Evolutionary conservation across 192 early-diverging fungal species (phyloP).

Genomic region (Coemansia sp.): DNA sequence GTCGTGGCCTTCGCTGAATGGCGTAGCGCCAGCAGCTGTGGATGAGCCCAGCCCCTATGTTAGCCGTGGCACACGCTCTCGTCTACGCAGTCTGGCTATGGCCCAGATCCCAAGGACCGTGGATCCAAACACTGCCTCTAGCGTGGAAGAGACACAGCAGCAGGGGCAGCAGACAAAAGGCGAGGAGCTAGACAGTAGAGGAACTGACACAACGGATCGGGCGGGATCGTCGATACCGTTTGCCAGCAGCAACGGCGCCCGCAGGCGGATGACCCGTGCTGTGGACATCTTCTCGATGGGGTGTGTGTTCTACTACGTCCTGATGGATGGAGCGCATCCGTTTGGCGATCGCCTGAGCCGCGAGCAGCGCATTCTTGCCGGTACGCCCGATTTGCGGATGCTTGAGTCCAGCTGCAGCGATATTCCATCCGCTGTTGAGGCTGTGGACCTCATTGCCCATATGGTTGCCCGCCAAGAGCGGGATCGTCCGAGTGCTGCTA

Average conservation of each 20-base stretch:
- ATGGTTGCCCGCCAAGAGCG: slow-evolving; percentile 82
- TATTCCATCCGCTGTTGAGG: slow-evolving; percentile 71
- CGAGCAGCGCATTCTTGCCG: slow-evolving; percentile 87
- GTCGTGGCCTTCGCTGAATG: slow-evolving; percentile 33
- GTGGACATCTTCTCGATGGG: slow-evolving; percentile 97
- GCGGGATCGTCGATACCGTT: slow-evolving; percentile 14
- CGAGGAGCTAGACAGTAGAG: slow-evolving; percentile 35
- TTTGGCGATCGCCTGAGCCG: slow-evolving; percentile 91
- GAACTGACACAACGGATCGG: slow-evolving; percentile 22
- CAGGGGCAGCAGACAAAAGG: slow-evolving; percentile 14
- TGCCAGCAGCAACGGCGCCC: slow-evolving; percentile 10
- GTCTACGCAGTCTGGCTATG: slow-evolving; percentile 36
- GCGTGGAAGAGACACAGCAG: not conserved
- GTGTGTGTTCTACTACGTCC: slow-evolving; percentile 93
- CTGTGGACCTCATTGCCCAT: slow-evolving; percentile 84
- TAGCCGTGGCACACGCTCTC: slow-evolving; percentile 46
- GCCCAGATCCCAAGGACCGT: slow-evolving; percentile 4
- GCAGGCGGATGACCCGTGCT: slow-evolving; percentile 70
- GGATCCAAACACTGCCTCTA: not conserved
- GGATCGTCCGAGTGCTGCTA: slow-evolving; percentile 77
- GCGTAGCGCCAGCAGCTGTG: not conserved
- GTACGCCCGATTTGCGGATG: slow-evolving; percentile 68
- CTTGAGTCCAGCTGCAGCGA: slow-evolving; percentile 63
- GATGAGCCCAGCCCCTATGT: slow-evolving; percentile 51
- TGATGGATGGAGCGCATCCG: slow-evolving; percentile 88